Percentiles rank a stretch among this genome's conserved stretches.
Conservation (phyloP, 1,284 basidiomycete genomes). For the Moniliophthora roreri region DNA sequence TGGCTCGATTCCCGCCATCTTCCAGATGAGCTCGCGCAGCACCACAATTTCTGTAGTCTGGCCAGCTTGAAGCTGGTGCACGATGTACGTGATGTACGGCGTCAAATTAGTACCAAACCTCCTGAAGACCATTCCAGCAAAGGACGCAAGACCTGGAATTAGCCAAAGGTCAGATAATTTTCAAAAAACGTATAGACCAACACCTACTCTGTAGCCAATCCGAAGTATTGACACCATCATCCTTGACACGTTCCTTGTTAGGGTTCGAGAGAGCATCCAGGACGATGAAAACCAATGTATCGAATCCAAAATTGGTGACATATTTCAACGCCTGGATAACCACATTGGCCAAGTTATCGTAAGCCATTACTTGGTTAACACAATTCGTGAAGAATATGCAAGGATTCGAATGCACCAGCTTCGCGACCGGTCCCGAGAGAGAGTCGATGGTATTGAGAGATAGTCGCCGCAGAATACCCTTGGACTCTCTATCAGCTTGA, state of each 20-base stretch:
- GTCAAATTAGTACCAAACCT: slow-evolving; percentile 85
- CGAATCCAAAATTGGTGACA: slow-evolving; percentile 90
- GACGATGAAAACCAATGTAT: slow-evolving; percentile 88
- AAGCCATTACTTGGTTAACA: slow-evolving; percentile 94
- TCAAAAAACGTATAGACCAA: slow-evolving; percentile 2
- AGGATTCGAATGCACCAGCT: slow-evolving; percentile 92
- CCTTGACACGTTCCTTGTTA: slow-evolving; percentile 83
- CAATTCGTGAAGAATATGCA: slow-evolving; percentile 89
- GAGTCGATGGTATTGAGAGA: slow-evolving; percentile 83
- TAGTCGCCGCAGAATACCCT: slow-evolving; percentile 78
- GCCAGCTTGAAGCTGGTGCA: slow-evolving; percentile 84
- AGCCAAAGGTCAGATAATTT: slow-evolving; percentile 17
- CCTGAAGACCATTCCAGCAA: slow-evolving; percentile 90
- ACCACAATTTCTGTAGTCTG: slow-evolving; percentile 91
- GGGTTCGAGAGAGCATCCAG: slow-evolving; percentile 89
- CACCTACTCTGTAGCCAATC: slow-evolving; percentile 92
- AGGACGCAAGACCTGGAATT: slow-evolving; percentile 80
- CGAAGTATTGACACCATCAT: slow-evolving; percentile 89
- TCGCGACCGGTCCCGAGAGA: slow-evolving; percentile 87
- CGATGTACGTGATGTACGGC: slow-evolving; percentile 87
- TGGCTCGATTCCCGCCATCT: slow-evolving; percentile 95
- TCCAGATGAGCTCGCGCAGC: slow-evolving; percentile 88
- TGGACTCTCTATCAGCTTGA: slow-evolving; percentile 76
- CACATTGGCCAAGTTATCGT: slow-evolving; percentile 91
- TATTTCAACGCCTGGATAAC: slow-evolving; percentile 92